Base-by-base conservation (phyloP, 2,329 filamentous ascomycete genomes). In the Aspergillus floridensis region DNA sequence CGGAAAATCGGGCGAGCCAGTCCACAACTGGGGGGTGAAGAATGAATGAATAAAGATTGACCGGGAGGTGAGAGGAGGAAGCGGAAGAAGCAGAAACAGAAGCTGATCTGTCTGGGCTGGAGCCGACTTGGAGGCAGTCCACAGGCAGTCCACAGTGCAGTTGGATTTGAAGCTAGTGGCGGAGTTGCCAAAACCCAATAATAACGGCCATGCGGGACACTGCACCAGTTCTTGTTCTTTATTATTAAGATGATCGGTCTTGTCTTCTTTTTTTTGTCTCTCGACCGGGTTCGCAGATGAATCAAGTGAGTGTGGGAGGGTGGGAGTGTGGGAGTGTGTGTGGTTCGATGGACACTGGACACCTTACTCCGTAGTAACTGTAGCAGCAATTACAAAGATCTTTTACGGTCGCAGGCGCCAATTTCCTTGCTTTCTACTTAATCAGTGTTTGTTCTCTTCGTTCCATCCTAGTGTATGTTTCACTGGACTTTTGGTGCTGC, bases 161-260 rank as follows among this genome's bases (percentile, higher is more conserved):
- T 62, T 55, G 56, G 52, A 26, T 51, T 35, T 53, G 61, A 62
- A 62, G 65, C 59, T 65, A 65, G 65, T 67, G 65, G 65, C 65
- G 65, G 65, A 67, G 65, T 66, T 60, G 54, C 41, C 53, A 60
- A 55, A 62, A 59, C 60, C 65, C 65, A 66, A 67, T 63, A 63
- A 68, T 62, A 64, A 64, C 59, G 56, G 53, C 48, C 51, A 53
- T 62, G 58, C 64, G 64, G 64, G 64, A 62, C 59, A 57, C 57
- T 58, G 49, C 38, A 44, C 14, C 14, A 29, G 26, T 7, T 29
- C 49, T 44, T 24, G 26, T 7, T 29, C 49, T 44, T 24, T 53
- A 53, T 58, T 66, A 65, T 57, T 61, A 63, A 63, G 47, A 57
- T 6, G 22, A 12, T 21, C 29, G 22, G 5, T 21, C 29, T n/a